Base-by-base conservation (phyloP, 257 asterid genomes). In the Nicotiana sylvestris region DNA sequence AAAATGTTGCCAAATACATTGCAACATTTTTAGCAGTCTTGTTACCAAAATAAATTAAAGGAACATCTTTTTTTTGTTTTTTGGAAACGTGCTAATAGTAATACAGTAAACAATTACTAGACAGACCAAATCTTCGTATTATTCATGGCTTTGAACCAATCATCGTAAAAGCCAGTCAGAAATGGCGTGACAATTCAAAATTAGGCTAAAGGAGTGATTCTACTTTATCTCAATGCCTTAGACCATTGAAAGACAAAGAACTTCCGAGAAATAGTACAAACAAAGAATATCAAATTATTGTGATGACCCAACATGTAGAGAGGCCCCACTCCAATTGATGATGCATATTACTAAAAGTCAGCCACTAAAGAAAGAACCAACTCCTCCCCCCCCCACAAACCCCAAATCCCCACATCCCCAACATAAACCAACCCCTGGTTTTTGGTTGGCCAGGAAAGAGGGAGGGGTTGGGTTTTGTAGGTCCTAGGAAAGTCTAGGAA, bases 401-500 rank as follows among this genome's bases (percentile, higher is more conserved):
- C n/a, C 2, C 61, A 4, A 11, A 11, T 33, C 4, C 35, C 17
- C 16, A 25, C 68, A 43, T n/a, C 25, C 2, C 79, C 61, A 35
- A 74, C 37, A 74, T 49, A 74, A 46, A 72, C 78, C 79, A 72
- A 6, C 61, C 27, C 25, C 13, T 25, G 17, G 61, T 72, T 72
- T 72, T 72, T 21, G 60, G 60, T 72, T 72, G 11, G 78, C 60
- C 17, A 25, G 33, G 29, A 68, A 46, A 39, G 21, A 43, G 32
- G 32, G 56, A 27, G 43, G 81, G 37, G 7, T 57, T 10, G 46
- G 18, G 83, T 1, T 3, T 2, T 76, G 74, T 67, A 80, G 83
- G 86, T 58, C 83, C 66, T 53, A 66, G 86, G 82, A 53, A 84
- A 25, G 80, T 51, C 51, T 43, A 8, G 11, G 11, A 43, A 43